Evolutionary conservation across 768 basidiomycete genomes (phyloP).

Genomic region (Gautieria morchelliformis): DNA sequence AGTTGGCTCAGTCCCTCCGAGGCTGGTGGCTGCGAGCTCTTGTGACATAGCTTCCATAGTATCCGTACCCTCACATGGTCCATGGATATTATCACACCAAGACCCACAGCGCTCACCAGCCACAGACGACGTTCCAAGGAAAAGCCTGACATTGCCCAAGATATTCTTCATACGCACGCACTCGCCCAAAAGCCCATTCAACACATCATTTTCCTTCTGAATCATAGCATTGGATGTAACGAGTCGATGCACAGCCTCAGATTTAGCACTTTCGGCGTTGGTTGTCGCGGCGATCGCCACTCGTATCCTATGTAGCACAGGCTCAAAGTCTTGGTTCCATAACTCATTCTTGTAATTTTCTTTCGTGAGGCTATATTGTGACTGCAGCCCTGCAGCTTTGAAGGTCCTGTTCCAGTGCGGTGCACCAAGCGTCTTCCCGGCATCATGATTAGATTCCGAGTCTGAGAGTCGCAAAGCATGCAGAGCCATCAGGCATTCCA

Average conservation of each 20-base stretch:
- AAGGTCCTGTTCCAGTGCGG: no score
- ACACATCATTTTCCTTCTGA: background rate
- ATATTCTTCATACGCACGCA: background rate
- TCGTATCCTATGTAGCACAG: background rate
- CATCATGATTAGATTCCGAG: no score
- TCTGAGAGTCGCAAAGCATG: no score
- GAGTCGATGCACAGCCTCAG: background rate
- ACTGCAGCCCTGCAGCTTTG: no score
- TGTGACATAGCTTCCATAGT: no score
- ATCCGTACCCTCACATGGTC: no score
- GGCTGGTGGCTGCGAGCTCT: no score
- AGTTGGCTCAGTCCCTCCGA: no score
- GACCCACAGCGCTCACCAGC: no score
- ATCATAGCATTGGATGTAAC: background rate
- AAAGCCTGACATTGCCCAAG: background rate
- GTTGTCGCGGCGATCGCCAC: background rate
- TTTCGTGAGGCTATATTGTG: background rate
- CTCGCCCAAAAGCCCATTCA: background rate
- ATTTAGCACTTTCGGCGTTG: background rate
- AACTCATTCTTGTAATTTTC: background rate
- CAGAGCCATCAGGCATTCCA: no score
- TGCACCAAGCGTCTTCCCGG: no score
- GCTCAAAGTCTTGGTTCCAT: background rate
- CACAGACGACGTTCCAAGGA: background rate
- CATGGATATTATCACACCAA: no score